A percentile compares a stretch with the other conserved stretches of the same genome.
phyloP scores from a whole-genome alignment of 345 rosid species.

The Eucalyptus guilfoylei region DNA sequence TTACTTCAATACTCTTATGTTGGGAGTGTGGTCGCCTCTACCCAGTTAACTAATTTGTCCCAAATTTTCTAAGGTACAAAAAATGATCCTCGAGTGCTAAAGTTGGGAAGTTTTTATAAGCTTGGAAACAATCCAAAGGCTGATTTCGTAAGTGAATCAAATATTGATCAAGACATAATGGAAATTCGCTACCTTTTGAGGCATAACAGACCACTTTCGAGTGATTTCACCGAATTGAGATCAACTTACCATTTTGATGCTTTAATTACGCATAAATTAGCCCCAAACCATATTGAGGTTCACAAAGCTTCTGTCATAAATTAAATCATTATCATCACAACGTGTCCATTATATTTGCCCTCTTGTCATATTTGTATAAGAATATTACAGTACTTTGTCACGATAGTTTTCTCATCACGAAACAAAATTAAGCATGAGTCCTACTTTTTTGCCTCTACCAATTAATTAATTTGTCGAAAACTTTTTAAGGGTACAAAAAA shows the following conservation, averaged over 20 bases:
- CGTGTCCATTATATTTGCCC: neutral
- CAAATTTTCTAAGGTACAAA: too few relatives aligned
- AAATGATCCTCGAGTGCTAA: too few relatives aligned
- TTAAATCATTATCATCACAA: neutral
- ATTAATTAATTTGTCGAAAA: neutral
- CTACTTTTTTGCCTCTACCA: too few relatives aligned
- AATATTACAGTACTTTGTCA: rapidly evolving
- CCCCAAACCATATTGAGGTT: neutral
- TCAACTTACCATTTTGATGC: neutral
- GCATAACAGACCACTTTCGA: neutral
- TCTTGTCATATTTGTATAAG: neutral
- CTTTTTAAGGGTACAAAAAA: neutral
- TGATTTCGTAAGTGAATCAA: too few relatives aligned
- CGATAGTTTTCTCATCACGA: neutral
- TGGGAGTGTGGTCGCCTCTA: too few relatives aligned
- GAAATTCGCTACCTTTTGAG: too few relatives aligned
- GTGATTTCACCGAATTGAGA: neutral
- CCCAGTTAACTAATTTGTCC: too few relatives aligned
- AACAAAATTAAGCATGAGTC: neutral
- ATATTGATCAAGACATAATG: too few relatives aligned
- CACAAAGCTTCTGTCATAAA: rapidly evolving
- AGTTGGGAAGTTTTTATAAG: too few relatives aligned
- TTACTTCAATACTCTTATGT: too few relatives aligned
- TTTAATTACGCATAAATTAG: neutral
- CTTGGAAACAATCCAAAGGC: too few relatives aligned